Base-by-base conservation (phyloP, 495 filamentous ascomycete species). In the Lophiotrema nucula region DNA sequence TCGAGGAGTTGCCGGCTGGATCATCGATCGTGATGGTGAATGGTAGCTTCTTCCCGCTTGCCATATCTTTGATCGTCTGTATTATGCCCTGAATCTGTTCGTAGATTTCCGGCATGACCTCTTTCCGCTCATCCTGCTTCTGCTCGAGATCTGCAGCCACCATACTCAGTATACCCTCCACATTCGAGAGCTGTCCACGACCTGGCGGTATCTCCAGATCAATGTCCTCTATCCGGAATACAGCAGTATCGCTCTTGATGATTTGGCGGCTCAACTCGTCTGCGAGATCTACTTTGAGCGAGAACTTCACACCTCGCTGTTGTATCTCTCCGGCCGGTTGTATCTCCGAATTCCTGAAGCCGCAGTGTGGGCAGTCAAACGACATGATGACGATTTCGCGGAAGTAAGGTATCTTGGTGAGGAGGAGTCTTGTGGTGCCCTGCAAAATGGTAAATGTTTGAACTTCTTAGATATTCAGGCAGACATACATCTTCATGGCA, bases 371-470 rank as follows among this genome's bases (percentile, higher is more conserved):
- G 74, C 93, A 99, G 57, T 82, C 82, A 76, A 99, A 99, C 43
- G 91, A 96, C 83, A 96, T 95, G 61, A 99, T 81, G 59, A 99
- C 89, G 56, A 97, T 83, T 70, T 99, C 93, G 68, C 89, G 88
- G 80, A 99, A 97, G 77, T 85, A 97, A 19, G 93, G 95, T 19
- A 99, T 95, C 44, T 85, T 83, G 42, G 92, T 92, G 35, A 97
- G 82, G 21, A 97, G 79, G 22, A 98, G 79, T 44, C 88, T 83
- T 10, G 93, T 98, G 0, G 72, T 83, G 72, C 93, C 92, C 87
- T 96, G 62, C 11, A 23, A 41, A 2, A 11, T 50, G 58, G 18
- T 31, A 11, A 21, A 22, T 11, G 18, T n/a, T 15, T 26, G 1
- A n/a, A 35, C n/a, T n/a, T n/a, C 15, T 8, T 15, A 35, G 15